Conservation (phyloP, 176 grass and related monocot species). For the Puya raimondii region DNA sequence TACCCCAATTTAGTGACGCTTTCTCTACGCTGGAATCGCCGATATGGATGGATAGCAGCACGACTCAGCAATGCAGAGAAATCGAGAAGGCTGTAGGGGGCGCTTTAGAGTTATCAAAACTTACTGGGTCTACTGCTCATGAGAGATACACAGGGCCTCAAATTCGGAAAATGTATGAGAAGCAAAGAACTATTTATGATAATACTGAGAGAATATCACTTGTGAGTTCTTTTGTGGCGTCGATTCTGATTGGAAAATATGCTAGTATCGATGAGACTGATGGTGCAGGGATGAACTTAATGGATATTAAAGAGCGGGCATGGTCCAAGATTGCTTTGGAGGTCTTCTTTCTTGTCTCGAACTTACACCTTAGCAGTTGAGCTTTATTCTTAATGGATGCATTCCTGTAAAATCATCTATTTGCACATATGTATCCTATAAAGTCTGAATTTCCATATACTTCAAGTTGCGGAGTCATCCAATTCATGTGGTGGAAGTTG, state of each 20-base stretch:
- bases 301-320: conserved; percentile 73
- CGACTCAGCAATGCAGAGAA: conserved; percentile 84
- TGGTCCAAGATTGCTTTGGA: conserved; percentile 81
- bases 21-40: conserved; percentile 78
- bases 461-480: too few relatives aligned
- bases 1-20: conserved; percentile 45
- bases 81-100: conserved; percentile 83
- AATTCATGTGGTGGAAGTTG: too few relatives aligned
- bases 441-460: too few relatives aligned
- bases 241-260: conserved; percentile 68
- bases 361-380: not conserved
- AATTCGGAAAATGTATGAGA: conserved; percentile 73
- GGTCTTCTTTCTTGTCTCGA: conserved; percentile 28
- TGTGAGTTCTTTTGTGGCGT: conserved; percentile 95
- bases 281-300: conserved; percentile 96
- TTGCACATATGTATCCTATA: too few relatives aligned
- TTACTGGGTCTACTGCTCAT: conserved; percentile 78
- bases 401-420: too few relatives aligned
- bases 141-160: conserved; percentile 93
- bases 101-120: conserved; percentile 71
- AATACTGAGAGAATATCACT: conserved; percentile 81
- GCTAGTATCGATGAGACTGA: conserved; percentile 95
- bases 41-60: conserved; percentile 99
- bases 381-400: not conserved
- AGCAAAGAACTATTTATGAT: conserved; percentile 43